Base-by-base conservation (phyloP, 2,329 filamentous ascomycete species). In the Shiraia bambusicola region DNA sequence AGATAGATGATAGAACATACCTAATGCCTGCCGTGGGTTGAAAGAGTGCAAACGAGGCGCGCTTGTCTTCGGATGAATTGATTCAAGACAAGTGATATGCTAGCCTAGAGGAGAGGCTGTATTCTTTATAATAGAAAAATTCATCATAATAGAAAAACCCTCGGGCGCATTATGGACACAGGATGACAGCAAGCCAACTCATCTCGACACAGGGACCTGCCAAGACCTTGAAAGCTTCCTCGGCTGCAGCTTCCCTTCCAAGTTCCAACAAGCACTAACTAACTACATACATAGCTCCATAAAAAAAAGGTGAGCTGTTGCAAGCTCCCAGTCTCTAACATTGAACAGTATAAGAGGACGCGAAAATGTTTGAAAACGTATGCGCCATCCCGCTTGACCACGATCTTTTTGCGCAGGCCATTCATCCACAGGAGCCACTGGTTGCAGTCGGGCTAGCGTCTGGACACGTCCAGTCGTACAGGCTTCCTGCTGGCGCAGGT, bases 391-490 rank as follows among this genome's bases (percentile, higher is more conserved):
- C 91, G 50, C 82, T 97, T 33, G 80, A 81, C 43, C 81, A 87
- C 42, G 93, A 97, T 63, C 77, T 98, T 59, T 97, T 98, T 72
- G 73, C 88, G 1, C 90, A 95, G 69, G 87, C 86, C 10, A 75
- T 95, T 14, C 93, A 98, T 66, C 91, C 93, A 1, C 80, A 78
- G 1, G 83, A 91, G 65, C 88, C 92, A 11, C 73, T 98, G 36
- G 77, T 98, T 48, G 87, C 90, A 0, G 87, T 95, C 34, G 93
- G 93, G 12, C 78, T 96, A 17, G 83, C 87, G 12, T 86, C 80
- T 40, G 92, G 92, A 45, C 88, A 93, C 67, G 90, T 97, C 49
- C 81, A 94, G 67, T 87, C 85, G 29, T 91, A 89, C 61, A 82
- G 86, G 34, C 77, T 97, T 17, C 81, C 81, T 5, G 82, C 85